Evolutionary conservation across 192 early-diverging fungal species (phyloP), one percentile per base, ranked within the genome.

Genomic region (Umbelopsis vinacea): DNA sequence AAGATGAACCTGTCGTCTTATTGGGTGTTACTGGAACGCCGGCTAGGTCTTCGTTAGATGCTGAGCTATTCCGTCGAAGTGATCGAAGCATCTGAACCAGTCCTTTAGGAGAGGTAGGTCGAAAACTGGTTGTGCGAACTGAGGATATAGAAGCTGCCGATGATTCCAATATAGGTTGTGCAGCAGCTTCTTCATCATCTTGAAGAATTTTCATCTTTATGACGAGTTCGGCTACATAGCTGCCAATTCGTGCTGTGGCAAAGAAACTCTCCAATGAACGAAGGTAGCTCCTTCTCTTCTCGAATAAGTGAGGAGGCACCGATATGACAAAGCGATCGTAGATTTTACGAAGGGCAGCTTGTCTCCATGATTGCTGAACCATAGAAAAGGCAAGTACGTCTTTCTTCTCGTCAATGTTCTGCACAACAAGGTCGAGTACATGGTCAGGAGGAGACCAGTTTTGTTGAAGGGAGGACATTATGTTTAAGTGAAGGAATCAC

Each of bases 151-250:
- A 63, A 17, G 57, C 15, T 19, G 57, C 23, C 0, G 57, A 63
- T 6, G 57, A 63, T 19, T 63, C 57, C 12, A 63, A 12, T 11
- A 63, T 2, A 3, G 57, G 57, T 19, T 63, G 23, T 9, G 26
- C 1, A 63, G n/a, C 17, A 63, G n/a, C 17, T 3, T 14, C 6
- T 35, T 63, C 57, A 7, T 63, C 57, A 33, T 63, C 57, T n/a
- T 63, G 57, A 63, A 63, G 57, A 37, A 63, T 63, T 17, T 37
- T 63, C 57, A 63, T 63, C 33, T 63, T 63, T 3, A 63, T 7
- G 7, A 63, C 57, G 3, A 63, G 33, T 37, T 63, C 57, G 19
- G 23, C 57, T 17, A 63, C 57, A 33, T 63, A 63, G 33, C 17
- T 37, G 19, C 57, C 57, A 6, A 22, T 22, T 37, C n/a, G 26